Evolutionary conservation across 805 yeast genomes (phyloP), one percentile per base, ranked within the genome.

Genomic region (Cyberlindnera meyerae): DNA sequence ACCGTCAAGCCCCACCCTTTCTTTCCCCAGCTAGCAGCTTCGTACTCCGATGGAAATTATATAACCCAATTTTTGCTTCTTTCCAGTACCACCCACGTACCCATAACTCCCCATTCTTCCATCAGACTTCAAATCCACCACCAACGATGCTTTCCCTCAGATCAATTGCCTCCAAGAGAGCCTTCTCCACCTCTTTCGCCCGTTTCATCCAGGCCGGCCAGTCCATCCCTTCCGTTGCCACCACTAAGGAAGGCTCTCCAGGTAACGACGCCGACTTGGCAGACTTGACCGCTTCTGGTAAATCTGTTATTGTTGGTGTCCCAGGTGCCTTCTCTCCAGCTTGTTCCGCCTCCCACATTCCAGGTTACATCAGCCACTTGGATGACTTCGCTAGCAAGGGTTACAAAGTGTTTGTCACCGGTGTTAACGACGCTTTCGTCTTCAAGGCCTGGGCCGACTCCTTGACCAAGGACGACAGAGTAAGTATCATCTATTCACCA

Each of bases 391-490:
- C 71, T 43, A 68, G 66, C 20, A 80, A 82, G 61, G 95, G 95
- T n/a, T 69, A 75, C 61, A 62, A 75, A 31, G 60, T 87, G 34
- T 77, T 70, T 51, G 75, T 88, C 29, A 75, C 88, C 24, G 71
- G 93, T 14, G 95, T 85, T 33, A 88, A 88, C 60, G 96, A 88
- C 57, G 73, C 93, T 3, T 88, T 88, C 59, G 96, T 87, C 33
- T 75, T 79, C 54, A 73, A 75, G 49, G 89, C 93, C 0, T 88
- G 95, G 95, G 76, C 74, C 38, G 52, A 63, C 15, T 52, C 72
- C 17, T 18, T 45, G 22, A 36, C 41, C 35, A 37, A 31, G 12
- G 45, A 41, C 30, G 17, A 37, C 4, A 57, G 64, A 37, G 46
- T 42, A 21, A 34, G 45, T 37, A 15, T 7, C 11, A 11, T n/a